These are phyloP conservation scores for Prosopis cineraria DNA, from an alignment of 306 rosid species.

Conservation along the genomic window DNA sequence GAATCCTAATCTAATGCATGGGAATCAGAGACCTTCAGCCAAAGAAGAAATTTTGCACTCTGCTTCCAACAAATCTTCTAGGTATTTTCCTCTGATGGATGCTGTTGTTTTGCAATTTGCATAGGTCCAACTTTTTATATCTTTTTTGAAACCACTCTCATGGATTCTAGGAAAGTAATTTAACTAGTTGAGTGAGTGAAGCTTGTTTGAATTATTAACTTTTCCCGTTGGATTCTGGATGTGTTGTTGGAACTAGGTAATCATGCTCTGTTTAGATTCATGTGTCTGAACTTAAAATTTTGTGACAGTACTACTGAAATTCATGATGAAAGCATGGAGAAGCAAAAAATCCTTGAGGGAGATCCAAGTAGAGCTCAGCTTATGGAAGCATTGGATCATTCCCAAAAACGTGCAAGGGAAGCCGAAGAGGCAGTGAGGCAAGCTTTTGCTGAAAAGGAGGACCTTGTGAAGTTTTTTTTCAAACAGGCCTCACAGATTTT, in stretches of 20 bases:
- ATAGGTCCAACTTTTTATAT: not conserved
- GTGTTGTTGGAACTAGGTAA: not conserved
- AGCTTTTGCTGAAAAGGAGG: constrained; percentile 86
- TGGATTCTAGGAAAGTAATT: not conserved
- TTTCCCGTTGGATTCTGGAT: not conserved
- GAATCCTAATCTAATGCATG: constrained; percentile 34
- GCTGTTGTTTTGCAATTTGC: not conserved
- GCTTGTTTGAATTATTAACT: not conserved
- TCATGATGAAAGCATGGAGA: constrained; percentile 40
- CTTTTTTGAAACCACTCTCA: not conserved
- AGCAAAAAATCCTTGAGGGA: constrained; percentile 42
- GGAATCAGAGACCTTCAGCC: constrained; percentile 35
- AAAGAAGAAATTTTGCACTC: constrained; percentile 43
- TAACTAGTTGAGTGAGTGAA: not conserved
- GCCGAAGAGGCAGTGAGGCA: constrained; percentile 88
- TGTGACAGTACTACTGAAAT: constrained; percentile 29
- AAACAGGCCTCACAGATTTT: constrained; percentile 93
- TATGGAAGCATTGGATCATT: constrained; percentile 83
- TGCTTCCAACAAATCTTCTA: constrained; percentile 46
- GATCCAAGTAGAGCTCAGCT: constrained; percentile 67
- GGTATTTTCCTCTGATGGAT: constrained; percentile 52
- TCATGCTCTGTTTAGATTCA: not conserved
- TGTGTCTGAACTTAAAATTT: constrained; percentile 32
- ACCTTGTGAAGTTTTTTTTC: constrained; percentile 69
- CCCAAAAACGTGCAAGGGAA: constrained; percentile 98